These are phyloP conservation scores for Jaapia argillacea DNA, from an alignment of 768 basidiomycete species.

Conservation along the genomic window DNA sequence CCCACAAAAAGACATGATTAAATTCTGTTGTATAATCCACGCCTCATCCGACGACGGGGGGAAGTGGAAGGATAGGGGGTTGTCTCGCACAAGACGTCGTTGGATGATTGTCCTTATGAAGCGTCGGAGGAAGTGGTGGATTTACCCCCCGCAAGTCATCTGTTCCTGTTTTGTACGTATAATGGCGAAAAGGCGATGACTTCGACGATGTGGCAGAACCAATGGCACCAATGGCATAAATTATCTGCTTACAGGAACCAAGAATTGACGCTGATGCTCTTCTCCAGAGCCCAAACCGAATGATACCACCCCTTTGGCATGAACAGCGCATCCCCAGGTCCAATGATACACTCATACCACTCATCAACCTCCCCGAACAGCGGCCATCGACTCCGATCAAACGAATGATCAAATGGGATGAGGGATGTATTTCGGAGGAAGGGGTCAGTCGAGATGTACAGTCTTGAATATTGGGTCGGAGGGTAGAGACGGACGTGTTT, in stretches of 20 bases:
- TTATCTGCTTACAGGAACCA: slow-evolving; percentile 1
- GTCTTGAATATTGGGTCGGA: background rate
- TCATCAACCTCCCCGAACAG: background rate
- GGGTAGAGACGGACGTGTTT: background rate
- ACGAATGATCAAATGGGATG: background rate
- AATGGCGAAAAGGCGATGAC: too few relatives aligned
- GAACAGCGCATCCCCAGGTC: background rate
- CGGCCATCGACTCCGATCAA: background rate
- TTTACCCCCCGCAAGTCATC: too few relatives aligned
- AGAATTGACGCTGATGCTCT: background rate
- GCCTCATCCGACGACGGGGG: too few relatives aligned
- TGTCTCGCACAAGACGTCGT: too few relatives aligned
- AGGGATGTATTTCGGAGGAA: background rate
- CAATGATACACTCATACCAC: background rate
- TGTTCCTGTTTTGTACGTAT: too few relatives aligned
- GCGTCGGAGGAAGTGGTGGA: too few relatives aligned
- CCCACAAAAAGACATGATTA: too few relatives aligned
- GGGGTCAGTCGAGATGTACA: background rate
- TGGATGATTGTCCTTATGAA: too few relatives aligned
- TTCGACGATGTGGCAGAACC: too few relatives aligned
- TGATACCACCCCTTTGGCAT: background rate
- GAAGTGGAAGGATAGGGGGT: too few relatives aligned
- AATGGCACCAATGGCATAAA: too few relatives aligned
- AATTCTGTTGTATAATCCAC: too few relatives aligned
- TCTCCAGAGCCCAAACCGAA: background rate